Evolutionary conservation across 768 basidiomycete genomes (phyloP).

Genomic region (Termitomyces sp.): DNA sequence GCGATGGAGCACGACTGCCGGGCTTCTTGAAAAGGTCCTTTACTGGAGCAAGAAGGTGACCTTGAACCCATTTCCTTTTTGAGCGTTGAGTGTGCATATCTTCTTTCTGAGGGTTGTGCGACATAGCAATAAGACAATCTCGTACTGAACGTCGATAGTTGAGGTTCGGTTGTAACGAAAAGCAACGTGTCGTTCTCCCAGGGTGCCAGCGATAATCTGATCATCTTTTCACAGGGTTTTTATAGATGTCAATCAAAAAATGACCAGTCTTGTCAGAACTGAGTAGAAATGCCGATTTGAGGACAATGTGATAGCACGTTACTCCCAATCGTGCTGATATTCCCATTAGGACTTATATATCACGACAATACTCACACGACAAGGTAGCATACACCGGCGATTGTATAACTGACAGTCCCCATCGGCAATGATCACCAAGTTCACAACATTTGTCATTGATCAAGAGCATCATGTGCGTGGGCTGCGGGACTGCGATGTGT

Average conservation of each 20-base stretch:
- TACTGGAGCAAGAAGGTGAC: background rate
- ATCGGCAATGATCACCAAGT: no score
- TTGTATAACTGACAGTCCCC: no score
- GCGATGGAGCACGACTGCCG: background rate
- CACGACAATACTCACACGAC: no score
- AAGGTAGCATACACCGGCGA: no score
- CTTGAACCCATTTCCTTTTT: background rate
- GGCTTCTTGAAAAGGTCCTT: background rate
- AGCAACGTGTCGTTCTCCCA: background rate
- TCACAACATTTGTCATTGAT: no score
- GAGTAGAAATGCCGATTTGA: background rate
- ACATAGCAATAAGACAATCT: background rate
- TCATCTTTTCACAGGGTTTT: background rate
- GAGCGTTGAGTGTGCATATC: background rate
- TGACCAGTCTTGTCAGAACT: background rate
- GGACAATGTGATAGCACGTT: no score
- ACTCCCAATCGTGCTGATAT: no score
- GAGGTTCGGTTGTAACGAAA: background rate
- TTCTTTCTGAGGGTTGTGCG: background rate
- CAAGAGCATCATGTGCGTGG: no score
- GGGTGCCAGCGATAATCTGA: no score
- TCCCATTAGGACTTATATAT: no score
- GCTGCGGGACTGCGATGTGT: no score
- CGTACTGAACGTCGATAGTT: background rate
- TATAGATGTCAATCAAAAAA: background rate